Percentiles rank a stretch among this genome's conserved stretches.
Conservation (phyloP, 2,329 filamentous ascomycete species). For the Fusarium staphyleae region DNA sequence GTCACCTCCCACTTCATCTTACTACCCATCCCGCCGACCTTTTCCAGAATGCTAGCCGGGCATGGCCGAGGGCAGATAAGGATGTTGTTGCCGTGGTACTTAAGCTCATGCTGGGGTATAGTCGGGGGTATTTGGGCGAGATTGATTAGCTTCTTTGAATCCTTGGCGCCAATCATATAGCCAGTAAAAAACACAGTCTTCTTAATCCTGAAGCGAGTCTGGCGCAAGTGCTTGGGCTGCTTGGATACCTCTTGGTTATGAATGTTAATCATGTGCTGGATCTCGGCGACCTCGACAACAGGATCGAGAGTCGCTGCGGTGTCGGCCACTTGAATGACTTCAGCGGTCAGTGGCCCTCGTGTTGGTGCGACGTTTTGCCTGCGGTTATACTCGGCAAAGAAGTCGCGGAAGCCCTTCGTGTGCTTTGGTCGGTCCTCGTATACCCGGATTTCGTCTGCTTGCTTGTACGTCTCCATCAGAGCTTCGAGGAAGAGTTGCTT, state of each 20-base stretch:
- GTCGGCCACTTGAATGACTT: conserved; percentile 88
- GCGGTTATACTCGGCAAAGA: conserved; percentile 79
- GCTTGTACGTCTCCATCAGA: conserved; percentile 83
- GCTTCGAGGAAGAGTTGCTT: conserved; percentile 85
- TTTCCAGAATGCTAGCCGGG: conserved; percentile 74
- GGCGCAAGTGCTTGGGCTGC: conserved; percentile 46
- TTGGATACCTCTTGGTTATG: conserved; percentile 70
- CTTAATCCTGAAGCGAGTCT: conserved; percentile 71
- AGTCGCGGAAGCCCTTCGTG: conserved; percentile 84
- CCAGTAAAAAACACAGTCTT: conserved; percentile 92
- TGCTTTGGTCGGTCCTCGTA: conserved; percentile 73
- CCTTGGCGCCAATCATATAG: conserved; percentile 78
- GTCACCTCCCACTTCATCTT: conserved; percentile 86
- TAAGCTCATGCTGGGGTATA: conserved; percentile 73
- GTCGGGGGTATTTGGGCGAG: conserved; percentile 71
- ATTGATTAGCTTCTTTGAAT: conserved; percentile 74
- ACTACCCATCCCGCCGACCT: conserved; percentile 85
- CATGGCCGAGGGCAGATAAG: conserved; percentile 84
- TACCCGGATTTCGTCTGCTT: conserved; percentile 81
- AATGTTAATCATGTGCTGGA: conserved; percentile 87
- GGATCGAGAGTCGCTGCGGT: conserved; percentile 76
- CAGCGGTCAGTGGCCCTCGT: conserved; percentile 72
- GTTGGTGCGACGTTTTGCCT: conserved; percentile 56
- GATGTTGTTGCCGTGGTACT: conserved; percentile 86
- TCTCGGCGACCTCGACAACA: conserved; percentile 78